Evolutionary conservation across 495 filamentous ascomycete genomes (phyloP), one percentile per base, ranked within the genome.

Genomic region (Talaromyces adpressus): DNA sequence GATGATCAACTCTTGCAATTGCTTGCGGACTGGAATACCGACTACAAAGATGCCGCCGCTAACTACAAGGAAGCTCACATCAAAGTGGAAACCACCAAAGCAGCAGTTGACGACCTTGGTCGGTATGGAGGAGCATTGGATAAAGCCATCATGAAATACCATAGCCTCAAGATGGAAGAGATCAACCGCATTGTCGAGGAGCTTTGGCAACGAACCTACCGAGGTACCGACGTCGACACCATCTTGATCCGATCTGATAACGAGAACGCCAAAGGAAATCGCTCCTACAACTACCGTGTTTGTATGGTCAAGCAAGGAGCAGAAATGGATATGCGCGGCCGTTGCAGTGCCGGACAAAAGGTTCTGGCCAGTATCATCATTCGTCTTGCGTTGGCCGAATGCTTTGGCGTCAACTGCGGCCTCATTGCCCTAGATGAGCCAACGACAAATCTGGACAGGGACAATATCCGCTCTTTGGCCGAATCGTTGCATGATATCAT

Each of bases 301-400:
- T 91, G 89, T 77, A 99, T 99, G 95, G 87, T 97, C 66, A 99
- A 99, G 79, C 87, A 92, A 70, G 91, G 93, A 67, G 88, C 89
- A 3, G 94, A 99, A 74, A 97, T 99, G 93, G 94, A 99, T 77
- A 99, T 99, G 94, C 91, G 94, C 64, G 94, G 94, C 9, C 89
- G 94, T 34, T 99, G 94, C 81, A 93, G 90, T 71, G 94, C 94
- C 12, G 94, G 94, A 3, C 94, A 99, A 73, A 95, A 93, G 70
- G 93, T 99, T 27, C 84, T 99, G 23, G 94, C 94, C 12, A 89
- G 89, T 77, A 99, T 99, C 78, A 95, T 99, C 77, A 98, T 99
- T 72, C 92, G 94, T 4, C 83, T 99, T 34, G 95, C 94, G 18
- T 83, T 99, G 51, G 94, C 94, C 22, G 95, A 99, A 72, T 96